phyloP scores from a whole-genome alignment of 2,329 filamentous ascomycete genomes.

The Colletotrichum caudatum region DNA sequence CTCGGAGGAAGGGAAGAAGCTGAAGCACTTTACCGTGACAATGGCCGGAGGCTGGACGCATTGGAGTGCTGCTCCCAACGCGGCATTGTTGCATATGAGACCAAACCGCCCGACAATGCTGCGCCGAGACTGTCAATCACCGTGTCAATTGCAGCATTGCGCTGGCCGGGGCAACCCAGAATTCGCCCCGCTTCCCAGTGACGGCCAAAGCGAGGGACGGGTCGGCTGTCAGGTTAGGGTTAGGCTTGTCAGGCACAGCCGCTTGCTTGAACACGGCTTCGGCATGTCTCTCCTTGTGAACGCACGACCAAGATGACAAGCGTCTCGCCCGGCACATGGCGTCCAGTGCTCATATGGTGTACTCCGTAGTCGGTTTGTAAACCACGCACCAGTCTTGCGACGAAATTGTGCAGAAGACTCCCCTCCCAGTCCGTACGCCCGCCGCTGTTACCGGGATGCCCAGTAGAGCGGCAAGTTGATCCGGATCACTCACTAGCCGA shows the following conservation, averaged over 20 bases:
- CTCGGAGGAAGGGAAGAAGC: not conserved
- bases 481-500: slow-evolving; percentile 13
- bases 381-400: not conserved
- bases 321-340: not conserved
- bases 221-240: not conserved
- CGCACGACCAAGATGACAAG: not conserved
- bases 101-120: slow-evolving; percentile 6
- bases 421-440: not conserved
- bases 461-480: slow-evolving; percentile 12
- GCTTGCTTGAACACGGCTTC: not conserved
- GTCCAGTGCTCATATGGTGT: not conserved
- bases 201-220: not conserved
- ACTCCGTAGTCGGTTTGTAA: no score
- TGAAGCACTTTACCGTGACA: slow-evolving; percentile 1
- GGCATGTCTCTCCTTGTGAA: not conserved
- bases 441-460: slow-evolving; percentile 1
- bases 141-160: slow-evolving; percentile 23
- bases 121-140: slow-evolving; percentile 9
- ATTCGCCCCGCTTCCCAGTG: not conserved
- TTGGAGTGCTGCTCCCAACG: not conserved
- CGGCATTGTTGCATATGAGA: slow-evolving; percentile 6
- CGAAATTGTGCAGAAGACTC: slow-evolving; percentile 4
- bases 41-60: slow-evolving; percentile 3
- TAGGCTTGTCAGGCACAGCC: not conserved
- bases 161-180: slow-evolving; percentile 4